Conservation (phyloP, 352 stramenopile species). For the Pythium aquatile region DNA sequence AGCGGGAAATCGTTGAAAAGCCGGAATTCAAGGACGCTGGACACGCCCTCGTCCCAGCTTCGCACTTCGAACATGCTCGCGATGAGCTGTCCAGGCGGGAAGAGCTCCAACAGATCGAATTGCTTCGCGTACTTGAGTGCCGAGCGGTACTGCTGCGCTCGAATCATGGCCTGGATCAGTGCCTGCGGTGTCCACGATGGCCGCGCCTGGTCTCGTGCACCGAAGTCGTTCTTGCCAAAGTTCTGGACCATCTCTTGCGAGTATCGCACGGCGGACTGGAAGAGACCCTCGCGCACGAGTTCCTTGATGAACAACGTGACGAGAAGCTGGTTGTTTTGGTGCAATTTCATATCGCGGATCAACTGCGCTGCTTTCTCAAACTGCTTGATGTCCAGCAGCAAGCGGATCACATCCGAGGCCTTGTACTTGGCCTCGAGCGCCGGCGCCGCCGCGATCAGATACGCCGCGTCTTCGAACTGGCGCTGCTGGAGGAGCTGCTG, state of each 20-base stretch:
- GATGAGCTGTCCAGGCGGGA: slow-evolving; percentile 61
- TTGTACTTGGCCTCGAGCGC: slow-evolving; percentile 69
- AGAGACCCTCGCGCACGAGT: slow-evolving; percentile 61
- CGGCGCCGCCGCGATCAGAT: slow-evolving; percentile 55
- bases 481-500: slow-evolving; percentile 49
- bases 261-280: slow-evolving; percentile 66
- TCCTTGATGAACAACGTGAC: slow-evolving; percentile 84
- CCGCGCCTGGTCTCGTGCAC: slow-evolving; percentile 24
- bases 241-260: slow-evolving; percentile 78
- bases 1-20: slow-evolving; percentile 71
- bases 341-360: slow-evolving; percentile 72
- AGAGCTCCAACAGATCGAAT: slow-evolving; percentile 71
- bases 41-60: slow-evolving; percentile 68
- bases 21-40: slow-evolving; percentile 71
- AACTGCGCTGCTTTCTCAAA: slow-evolving; percentile 66
- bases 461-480: slow-evolving; percentile 61
- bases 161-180: slow-evolving; percentile 84
- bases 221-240: slow-evolving; percentile 56
- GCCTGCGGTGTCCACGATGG: slow-evolving; percentile 76
- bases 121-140: slow-evolving; percentile 82
- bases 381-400: slow-evolving; percentile 63
- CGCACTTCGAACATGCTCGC: slow-evolving; percentile 67
- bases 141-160: slow-evolving; percentile 62
- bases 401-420: slow-evolving; percentile 70
- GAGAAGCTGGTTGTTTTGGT: slow-evolving; percentile 60